Conservation (phyloP, 176 grass and related monocot species). For the Phyllostachys edulis region DNA sequence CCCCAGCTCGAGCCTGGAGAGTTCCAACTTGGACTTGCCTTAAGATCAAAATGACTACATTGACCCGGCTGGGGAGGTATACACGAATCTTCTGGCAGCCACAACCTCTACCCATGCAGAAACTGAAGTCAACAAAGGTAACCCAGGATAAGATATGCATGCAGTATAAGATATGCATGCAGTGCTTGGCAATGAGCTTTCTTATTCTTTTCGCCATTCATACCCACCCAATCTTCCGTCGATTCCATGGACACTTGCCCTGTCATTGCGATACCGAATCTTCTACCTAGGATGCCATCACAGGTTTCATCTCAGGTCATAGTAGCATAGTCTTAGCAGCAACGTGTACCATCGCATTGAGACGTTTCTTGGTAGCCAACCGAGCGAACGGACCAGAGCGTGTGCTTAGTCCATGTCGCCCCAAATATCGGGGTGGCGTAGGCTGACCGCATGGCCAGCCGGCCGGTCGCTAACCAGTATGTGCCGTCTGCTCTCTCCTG, state of each 20-base stretch:
- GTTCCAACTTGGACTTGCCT: not conserved
- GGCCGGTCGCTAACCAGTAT: not conserved
- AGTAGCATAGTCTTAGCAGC: not conserved
- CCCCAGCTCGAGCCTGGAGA: not conserved
- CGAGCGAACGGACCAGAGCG: not conserved
- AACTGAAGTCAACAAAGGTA: conserved; percentile 24
- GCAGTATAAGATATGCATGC: conserved; percentile 13
- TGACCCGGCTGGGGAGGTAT: conserved; percentile 21
- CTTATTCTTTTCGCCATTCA: not conserved
- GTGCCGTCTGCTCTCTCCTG: conserved; percentile 3
- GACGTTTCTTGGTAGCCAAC: not conserved
- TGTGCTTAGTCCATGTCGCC: not conserved
- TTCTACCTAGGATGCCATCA: not conserved
- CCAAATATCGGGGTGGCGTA: not conserved
- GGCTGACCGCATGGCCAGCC: not conserved
- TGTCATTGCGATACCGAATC: not conserved
- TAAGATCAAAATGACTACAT: not conserved
- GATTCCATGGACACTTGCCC: not conserved
- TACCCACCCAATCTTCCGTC: not conserved
- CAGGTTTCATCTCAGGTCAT: not conserved
- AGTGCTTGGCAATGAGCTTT: not conserved
- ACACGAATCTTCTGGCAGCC: conserved; percentile 24
- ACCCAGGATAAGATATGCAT: too few species aligned
- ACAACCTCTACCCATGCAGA: not conserved
- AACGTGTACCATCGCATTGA: not conserved